Base-by-base conservation (phyloP, 1,284 basidiomycete species). In the Fomitopsis betulina region DNA sequence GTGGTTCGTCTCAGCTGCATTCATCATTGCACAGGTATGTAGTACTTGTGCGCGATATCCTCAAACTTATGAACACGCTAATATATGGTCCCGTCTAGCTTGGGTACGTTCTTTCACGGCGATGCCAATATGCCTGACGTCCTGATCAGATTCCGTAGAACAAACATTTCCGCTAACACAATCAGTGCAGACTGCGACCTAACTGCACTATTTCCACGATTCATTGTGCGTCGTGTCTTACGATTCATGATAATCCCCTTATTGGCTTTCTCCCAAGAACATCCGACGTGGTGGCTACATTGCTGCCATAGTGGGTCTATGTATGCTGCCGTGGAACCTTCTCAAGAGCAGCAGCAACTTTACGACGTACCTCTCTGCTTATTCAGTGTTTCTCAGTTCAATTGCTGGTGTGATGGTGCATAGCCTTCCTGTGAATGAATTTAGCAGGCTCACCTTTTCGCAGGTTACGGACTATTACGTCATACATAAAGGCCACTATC, bases 131-230 rank as follows among this genome's bases (percentile, higher is more conserved):
- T 23, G 27, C 19, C 27, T 81, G 84, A 17, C 91, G 92, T 70
- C 83, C 89, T 62, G 81, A 91, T 65, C n/a, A 55, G 86, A 86
- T 27, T 17, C 27, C 6, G 21, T 30, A 47, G 45, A 15, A 89
- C 86, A 45, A 93, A 91, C 71, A 89, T 93, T 65, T 88, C 89
- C 10, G 91, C 93, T 53, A 95, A 95, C 75, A 88, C 88, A 4
- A 84, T 94, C 63, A 88, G 85, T 39, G 92, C 92, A 5, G 91
- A 93, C 7, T 92, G 91, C 66, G 93, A 95, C 73, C 74, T 94
- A 63, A 93, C 92, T 0, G 86, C 91, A 2, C 79, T 94, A 32
- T 77, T 85, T 65, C 91, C 93, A 57, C 85, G 87, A 33, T 94
- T 85, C 75, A 86, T 95, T 68, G 84, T 84, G 62, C 33, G 80